Percentiles rank a stretch among this genome's conserved stretches.
These are phyloP conservation scores for Citrus mangshanensis DNA, from an alignment of 345 rosid genomes.

Conservation along the genomic window DNA sequence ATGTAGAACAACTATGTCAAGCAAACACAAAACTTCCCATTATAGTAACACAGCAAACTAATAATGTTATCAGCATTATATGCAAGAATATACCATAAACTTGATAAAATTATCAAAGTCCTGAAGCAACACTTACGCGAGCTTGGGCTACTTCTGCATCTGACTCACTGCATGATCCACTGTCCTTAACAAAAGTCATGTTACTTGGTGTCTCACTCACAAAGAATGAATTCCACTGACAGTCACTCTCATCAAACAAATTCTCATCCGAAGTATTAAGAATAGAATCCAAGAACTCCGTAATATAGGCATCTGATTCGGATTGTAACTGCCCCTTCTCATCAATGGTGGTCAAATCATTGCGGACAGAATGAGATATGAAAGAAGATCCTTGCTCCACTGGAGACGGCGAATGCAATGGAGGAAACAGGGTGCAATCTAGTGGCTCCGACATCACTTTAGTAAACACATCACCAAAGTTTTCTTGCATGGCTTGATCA, in stretches of 20 bases:
- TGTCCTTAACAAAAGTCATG: slow-evolving; percentile 5
- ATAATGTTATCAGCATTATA: neutral
- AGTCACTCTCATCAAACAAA: slow-evolving; percentile 2
- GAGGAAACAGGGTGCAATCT: slow-evolving; percentile 39
- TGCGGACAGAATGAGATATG: slow-evolving; percentile 20
- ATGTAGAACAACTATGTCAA: slow-evolving; percentile 5
- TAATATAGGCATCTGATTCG: slow-evolving; percentile 32
- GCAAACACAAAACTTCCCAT: neutral
- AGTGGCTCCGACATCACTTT: slow-evolving; percentile 24
- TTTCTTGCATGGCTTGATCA: slow-evolving; percentile 30
- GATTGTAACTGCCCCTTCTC: slow-evolving; percentile 20
- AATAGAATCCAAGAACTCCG: slow-evolving; percentile 45
- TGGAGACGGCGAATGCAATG: slow-evolving; percentile 39
- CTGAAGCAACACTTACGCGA: slow-evolving; percentile 24
- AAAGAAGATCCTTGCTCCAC: slow-evolving; percentile 34
- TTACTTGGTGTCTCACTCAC: slow-evolving; percentile 11
- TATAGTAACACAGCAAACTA: neutral
- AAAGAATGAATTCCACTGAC: slow-evolving; percentile 11
- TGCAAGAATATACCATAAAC: neutral
- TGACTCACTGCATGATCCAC: slow-evolving; percentile 13
- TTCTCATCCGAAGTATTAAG: slow-evolving; percentile 32
- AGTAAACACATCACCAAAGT: slow-evolving; percentile 15
- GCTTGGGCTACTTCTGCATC: slow-evolving; percentile 14
- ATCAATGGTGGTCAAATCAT: slow-evolving; percentile 4
- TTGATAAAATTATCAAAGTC: neutral